phyloP scores from a whole-genome alignment of 805 yeast genomes.

The Barnettozyma pratensis region DNA sequence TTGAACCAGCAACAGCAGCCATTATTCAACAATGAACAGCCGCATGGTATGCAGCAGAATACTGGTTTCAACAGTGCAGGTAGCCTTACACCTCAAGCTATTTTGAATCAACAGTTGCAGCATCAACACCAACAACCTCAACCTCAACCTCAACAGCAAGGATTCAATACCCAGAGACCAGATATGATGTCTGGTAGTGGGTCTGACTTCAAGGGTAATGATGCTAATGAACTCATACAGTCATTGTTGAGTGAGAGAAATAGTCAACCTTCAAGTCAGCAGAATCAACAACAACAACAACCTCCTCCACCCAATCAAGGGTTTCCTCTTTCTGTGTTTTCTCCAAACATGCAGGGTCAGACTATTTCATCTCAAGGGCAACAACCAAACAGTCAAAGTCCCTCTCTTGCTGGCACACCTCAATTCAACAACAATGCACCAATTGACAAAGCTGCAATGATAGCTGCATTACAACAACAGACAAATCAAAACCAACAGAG shows the following conservation, averaged over 20 bases:
- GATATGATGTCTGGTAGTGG: constrained; percentile 1
- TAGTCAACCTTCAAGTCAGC: constrained; percentile 8
- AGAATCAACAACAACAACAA: constrained; percentile 11
- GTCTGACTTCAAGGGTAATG: constrained; percentile 10
- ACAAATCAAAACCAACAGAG: constrained; percentile 26
- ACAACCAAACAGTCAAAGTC: constrained; percentile 19
- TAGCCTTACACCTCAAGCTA: constrained; percentile 19
- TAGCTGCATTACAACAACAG: constrained; percentile 34
- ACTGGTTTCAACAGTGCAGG: neutral
- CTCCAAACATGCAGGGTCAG: constrained; percentile 18
- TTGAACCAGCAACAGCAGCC: constrained; percentile 1
- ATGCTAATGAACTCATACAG: constrained; percentile 19
- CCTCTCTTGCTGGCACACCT: neutral
- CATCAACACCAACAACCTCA: constrained; percentile 11
- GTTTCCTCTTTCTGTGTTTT: constrained; percentile 24
- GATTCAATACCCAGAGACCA: constrained; percentile 23
- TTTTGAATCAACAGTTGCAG: constrained; percentile 12
- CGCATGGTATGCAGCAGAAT: constrained; percentile 3
- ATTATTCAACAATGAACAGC: constrained; percentile 3
- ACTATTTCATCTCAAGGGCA: constrained; percentile 20
- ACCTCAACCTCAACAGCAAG: constrained; percentile 17
- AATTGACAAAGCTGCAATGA: constrained; percentile 36
- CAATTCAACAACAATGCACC: constrained; percentile 19
- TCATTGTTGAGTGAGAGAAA: constrained; percentile 28
- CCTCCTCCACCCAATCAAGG: constrained; percentile 14